Conservation (phyloP, 352 stramenopile genomes). For the Phytopythium helicoides region DNA sequence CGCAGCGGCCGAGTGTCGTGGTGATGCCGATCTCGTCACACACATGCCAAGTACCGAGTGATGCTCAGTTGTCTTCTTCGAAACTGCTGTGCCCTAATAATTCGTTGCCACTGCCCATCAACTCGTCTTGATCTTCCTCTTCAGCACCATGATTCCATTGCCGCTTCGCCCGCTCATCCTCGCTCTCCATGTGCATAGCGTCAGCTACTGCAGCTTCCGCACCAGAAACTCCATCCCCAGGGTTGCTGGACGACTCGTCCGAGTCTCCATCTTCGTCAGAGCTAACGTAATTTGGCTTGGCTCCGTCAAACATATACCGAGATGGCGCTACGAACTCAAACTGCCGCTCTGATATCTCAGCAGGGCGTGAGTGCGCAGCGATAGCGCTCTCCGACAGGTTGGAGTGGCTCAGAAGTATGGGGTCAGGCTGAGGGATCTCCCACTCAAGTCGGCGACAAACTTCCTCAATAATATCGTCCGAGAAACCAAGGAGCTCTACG, state of each 20-base stretch:
- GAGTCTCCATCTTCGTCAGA: slow-evolving; percentile 51
- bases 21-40: slow-evolving; percentile 1
- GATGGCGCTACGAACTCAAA: slow-evolving; percentile 71
- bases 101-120: slow-evolving; percentile 77
- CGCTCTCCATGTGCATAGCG: slow-evolving; percentile 33
- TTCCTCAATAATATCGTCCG: slow-evolving; percentile 83
- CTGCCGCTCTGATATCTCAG: slow-evolving; percentile 27
- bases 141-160: slow-evolving; percentile 10
- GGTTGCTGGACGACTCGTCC: slow-evolving; percentile 54
- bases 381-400: slow-evolving; percentile 30
- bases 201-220: slow-evolving; percentile 21
- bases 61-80: slow-evolving; percentile 43
- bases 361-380: background rate
- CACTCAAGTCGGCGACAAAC: slow-evolving; percentile 71
- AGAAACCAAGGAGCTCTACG: slow-evolving; percentile 81
- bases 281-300: slow-evolving; percentile 58
- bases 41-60: background rate
- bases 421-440: slow-evolving; percentile 75
- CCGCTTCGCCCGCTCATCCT: slow-evolving; percentile 17
- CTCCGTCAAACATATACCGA: slow-evolving; percentile 74
- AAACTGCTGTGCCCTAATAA: slow-evolving; percentile 60
- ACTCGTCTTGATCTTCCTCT: slow-evolving; percentile 55
- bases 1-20: background rate
- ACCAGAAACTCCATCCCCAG: slow-evolving; percentile 35
- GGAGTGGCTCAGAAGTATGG: slow-evolving; percentile 58